These are phyloP conservation scores for Fraxinus americana DNA, from an alignment of 257 asterid species.

Conservation along the genomic window DNA sequence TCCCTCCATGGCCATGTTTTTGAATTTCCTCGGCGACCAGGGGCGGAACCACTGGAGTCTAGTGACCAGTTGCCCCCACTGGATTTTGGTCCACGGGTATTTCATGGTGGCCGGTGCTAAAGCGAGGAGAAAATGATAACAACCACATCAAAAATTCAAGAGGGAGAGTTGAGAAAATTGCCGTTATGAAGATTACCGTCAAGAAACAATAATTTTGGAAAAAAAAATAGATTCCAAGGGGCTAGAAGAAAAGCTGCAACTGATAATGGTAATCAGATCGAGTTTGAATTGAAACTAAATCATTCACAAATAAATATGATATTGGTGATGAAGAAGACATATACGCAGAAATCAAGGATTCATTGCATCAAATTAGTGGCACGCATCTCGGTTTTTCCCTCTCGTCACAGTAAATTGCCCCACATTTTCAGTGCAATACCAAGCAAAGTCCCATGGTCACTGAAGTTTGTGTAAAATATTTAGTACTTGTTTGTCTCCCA, in stretches of 20 bases:
- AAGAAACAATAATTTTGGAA: not conserved
- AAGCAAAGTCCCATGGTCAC: not conserved
- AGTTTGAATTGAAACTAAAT: not conserved
- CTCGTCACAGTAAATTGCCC: not conserved
- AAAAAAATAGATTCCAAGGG: not conserved
- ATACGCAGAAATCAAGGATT: not conserved
- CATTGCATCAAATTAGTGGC: not conserved
- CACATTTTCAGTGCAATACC: not conserved
- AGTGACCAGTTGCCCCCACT: not conserved
- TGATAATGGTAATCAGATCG: not conserved
- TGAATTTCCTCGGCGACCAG: not conserved
- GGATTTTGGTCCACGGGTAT: not conserved
- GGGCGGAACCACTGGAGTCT: not conserved
- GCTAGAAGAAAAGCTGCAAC: not conserved
- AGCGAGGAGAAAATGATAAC: not conserved
- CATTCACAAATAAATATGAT: not conserved
- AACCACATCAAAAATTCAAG: not conserved
- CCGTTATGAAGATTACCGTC: not conserved
- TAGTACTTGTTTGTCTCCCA: too few relatives aligned
- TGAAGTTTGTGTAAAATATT: too few relatives aligned
- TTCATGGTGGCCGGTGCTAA: not conserved
- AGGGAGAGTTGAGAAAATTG: not conserved
- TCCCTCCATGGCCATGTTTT: conserved; percentile 19
- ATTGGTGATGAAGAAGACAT: not conserved
- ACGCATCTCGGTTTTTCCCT: not conserved